Base-by-base conservation (phyloP, 2,329 filamentous ascomycete species). In the Paramyrothecium roridum region DNA sequence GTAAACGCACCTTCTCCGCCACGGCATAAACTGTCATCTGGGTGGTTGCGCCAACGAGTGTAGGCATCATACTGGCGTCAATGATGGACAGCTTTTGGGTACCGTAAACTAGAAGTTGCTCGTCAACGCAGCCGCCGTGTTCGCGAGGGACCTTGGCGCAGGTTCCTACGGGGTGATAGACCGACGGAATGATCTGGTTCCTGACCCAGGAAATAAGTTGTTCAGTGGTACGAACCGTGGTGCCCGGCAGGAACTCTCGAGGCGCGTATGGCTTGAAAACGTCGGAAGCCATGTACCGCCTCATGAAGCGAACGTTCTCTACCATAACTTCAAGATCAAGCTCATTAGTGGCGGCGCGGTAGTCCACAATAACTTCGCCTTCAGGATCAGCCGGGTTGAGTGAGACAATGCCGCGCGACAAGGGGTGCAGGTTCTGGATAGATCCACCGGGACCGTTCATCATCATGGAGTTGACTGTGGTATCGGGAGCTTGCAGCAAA, bases 401-500 rank as follows among this genome's bases (percentile, higher is more conserved):
- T 13, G 56, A 56, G 22, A 66, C 58, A 22, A 52, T 59, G 47
- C 64, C 64, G 30, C 62, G 63, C 3, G 61, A 64, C 37, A 58
- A 52, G 23, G 58, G 58, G 54, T 66, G 64, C 21, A 66, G 56
- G 50, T 62, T 65, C 54, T 64, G 59, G 19, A 64, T 60, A 8
- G 59, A 61, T 12, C 62, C 63, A 4, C 62, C 59, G 10, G 64
- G 61, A 0, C 59, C 58, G 51, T 55, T 54, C 47, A 63, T 77
- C 60, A 80, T 80, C 43, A 81, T 72, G 50, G 68, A 70, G 50
- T 76, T 79, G 63, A 81, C 75, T 58, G 76, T 75, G 3, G 67
- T 60, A 16, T 63, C 59, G 45, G 57, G 54, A 20, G 59, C 59
- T 17, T 57, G 57, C 61, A 65, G 57, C 33, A 64, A 58, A 3